Percentiles rank a stretch among this genome's conserved stretches.
Evolutionary conservation across 176 grass and related monocot species (phyloP).

Genomic region (Avena insularis): DNA sequence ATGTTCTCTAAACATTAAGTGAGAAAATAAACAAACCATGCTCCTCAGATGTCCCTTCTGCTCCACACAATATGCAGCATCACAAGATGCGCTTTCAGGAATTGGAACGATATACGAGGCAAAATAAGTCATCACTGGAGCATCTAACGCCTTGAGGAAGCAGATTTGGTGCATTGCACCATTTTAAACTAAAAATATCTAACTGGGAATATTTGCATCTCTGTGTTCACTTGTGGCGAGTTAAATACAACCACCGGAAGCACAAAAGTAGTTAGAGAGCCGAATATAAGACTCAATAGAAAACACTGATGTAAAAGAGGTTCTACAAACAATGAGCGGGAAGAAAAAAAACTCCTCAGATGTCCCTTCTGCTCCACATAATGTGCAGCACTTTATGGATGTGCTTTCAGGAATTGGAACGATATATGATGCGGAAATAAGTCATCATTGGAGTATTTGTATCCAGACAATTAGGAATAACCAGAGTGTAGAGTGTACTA

Average conservation of each 20-base stretch:
- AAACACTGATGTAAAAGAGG: neutral
- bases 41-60: constrained; percentile 65
- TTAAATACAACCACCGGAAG: constrained; percentile 15
- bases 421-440: constrained; percentile 25
- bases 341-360: constrained; percentile 40
- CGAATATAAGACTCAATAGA: neutral
- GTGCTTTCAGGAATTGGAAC: constrained; percentile 62
- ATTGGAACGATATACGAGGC: constrained; percentile 51
- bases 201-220: neutral
- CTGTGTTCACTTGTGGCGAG: neutral
- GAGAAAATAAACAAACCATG: neutral
- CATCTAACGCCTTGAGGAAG: neutral
- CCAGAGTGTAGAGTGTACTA: neutral
- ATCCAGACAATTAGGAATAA: neutral
- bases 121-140: constrained; percentile 51
- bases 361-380: constrained; percentile 60
- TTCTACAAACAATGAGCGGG: neutral
- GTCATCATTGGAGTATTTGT: constrained; percentile 42
- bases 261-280: neutral
- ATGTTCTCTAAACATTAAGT: neutral
- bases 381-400: constrained; percentile 23
- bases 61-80: constrained; percentile 41
- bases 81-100: constrained; percentile 42
- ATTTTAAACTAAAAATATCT: neutral
- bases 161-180: neutral